Base-by-base conservation (phyloP, 2,329 filamentous ascomycete genomes). In the Lachnum nothofagi region DNA sequence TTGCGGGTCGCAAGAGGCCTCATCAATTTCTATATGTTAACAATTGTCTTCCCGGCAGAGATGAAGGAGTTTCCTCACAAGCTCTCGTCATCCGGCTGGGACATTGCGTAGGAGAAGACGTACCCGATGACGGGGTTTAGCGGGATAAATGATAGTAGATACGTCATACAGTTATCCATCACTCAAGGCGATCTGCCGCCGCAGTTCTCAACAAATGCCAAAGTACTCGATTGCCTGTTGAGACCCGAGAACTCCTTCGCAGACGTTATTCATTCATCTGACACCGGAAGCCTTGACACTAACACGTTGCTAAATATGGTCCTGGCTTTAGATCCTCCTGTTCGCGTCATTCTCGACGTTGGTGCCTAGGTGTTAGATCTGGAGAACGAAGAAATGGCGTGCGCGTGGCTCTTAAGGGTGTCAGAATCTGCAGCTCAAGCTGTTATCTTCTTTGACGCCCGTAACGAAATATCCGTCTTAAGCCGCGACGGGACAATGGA, bases 361-460 rank as follows among this genome's bases (percentile, higher is more conserved):
- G 85, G 85, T 0, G 84, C 85, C 0, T 79, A 83, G 44, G 76
- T 89, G 5, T 63, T 89, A 0, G 83, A 88, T 25, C 65, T 83
- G 0, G 70, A 67, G 16, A 87, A 87, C 51, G 1, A 65, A 0
- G 65, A 74, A 3, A 69, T 87, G 2, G 78, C 79, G 0, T 53
- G 55, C 4, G 46, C 54, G 1, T 87, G 82, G 82, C 59, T 87
- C 0, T 19, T 42, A 0, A 60, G 56, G 37, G 51, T 52, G 22
- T 49, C 0, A 4, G 17, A 51, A 5, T 29, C 52, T 0, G n/a
- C 46, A 0, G 66, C 60, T 0, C 64, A 78, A 20, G 75, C 74
- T 0, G 74, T 72, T 0, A 68, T 89, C 0, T 89, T 78, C 57
- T 78, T 85, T 49, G 68, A 78, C 45, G 69, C 76, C 0, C 51